A percentile compares a stretch with the other conserved stretches of the same genome.
phyloP scores from a whole-genome alignment of 495 filamentous ascomycete species.

The Parachaetomium inaequale region DNA sequence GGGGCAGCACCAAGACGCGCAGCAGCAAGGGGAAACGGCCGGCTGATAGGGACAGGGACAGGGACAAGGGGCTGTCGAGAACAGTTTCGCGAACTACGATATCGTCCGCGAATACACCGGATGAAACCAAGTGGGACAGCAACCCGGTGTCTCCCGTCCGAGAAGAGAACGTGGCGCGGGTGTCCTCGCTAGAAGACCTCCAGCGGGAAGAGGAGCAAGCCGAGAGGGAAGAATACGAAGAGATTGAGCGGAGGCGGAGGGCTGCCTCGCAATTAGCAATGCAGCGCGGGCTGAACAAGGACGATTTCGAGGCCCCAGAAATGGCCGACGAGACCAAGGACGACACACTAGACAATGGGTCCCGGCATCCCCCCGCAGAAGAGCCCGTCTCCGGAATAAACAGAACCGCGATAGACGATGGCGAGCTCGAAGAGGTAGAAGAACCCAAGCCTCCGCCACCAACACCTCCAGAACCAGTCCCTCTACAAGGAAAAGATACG shows the following conservation, averaged over 20 bases:
- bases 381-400: background rate
- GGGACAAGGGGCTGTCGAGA: conserved; percentile 48
- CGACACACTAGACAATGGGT: background rate
- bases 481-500: background rate
- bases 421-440: conserved; percentile 8
- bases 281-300: conserved; percentile 59
- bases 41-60: conserved; percentile 44
- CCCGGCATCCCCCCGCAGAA: background rate
- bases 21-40: conserved; percentile 59
- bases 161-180: conserved; percentile 22
- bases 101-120: conserved; percentile 47
- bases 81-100: conserved; percentile 50
- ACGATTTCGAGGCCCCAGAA: conserved; percentile 30
- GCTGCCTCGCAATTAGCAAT: conserved; percentile 70
- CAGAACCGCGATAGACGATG: background rate
- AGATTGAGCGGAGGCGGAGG: conserved; percentile 63
- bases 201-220: conserved; percentile 71
- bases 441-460: conserved; percentile 17
- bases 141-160: conserved; percentile 33
- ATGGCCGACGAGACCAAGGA: conserved; percentile 6
- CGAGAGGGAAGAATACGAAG: conserved; percentile 64
- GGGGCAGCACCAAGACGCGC: conserved; percentile 62
- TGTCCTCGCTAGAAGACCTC: conserved; percentile 65
- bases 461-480: background rate
- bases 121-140: conserved; percentile 32